A percentile compares a stretch with the other conserved stretches of the same genome.
phyloP scores from a whole-genome alignment of 2,329 filamentous ascomycete species.

The Sarocladium oryzae region DNA sequence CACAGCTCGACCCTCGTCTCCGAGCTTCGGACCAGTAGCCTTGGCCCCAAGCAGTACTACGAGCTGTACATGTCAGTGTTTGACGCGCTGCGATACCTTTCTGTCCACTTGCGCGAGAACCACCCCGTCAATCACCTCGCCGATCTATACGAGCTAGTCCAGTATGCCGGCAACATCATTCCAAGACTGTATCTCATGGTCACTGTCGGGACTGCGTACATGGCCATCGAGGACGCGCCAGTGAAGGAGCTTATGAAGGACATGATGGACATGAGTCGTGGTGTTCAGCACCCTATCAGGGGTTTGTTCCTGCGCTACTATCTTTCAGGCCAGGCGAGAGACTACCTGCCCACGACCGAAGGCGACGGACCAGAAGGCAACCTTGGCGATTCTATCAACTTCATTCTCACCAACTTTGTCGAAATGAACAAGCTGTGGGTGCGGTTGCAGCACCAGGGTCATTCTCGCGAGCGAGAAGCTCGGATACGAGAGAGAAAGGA shows the following conservation, averaged over 20 bases:
- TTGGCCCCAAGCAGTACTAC: slow-evolving; percentile 99
- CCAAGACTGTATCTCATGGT: slow-evolving; percentile 98
- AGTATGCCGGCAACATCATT: slow-evolving; percentile 97
- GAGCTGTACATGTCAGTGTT: slow-evolving; percentile 99
- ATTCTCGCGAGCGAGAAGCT: slow-evolving; percentile 89
- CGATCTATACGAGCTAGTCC: slow-evolving; percentile 94
- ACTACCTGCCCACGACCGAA: slow-evolving; percentile 73
- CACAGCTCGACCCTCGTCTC: slow-evolving; percentile 90
- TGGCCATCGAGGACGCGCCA: slow-evolving; percentile 95
- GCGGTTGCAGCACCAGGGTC: slow-evolving; percentile 91
- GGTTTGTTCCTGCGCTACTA: slow-evolving; percentile 96
- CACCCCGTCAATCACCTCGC: slow-evolving; percentile 97
- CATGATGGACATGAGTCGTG: slow-evolving; percentile 99
- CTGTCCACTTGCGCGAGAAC: slow-evolving; percentile 92
- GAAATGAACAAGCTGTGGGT: slow-evolving; percentile 99
- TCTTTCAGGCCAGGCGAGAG: slow-evolving; percentile 87
- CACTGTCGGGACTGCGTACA: slow-evolving; percentile 97
- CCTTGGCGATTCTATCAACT: slow-evolving; percentile 94
- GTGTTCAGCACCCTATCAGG: slow-evolving; percentile 93
- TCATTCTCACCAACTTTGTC: slow-evolving; percentile 96
- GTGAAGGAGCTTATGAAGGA: slow-evolving; percentile 99
- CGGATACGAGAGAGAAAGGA: slow-evolving; percentile 92
- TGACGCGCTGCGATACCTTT: slow-evolving; percentile 92
- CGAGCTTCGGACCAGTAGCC: slow-evolving; percentile 92
- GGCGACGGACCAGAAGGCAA: slow-evolving; percentile 93